Evolutionary conservation across 345 rosid species (phyloP).

Genomic region (Euphorbia tirucalli): DNA sequence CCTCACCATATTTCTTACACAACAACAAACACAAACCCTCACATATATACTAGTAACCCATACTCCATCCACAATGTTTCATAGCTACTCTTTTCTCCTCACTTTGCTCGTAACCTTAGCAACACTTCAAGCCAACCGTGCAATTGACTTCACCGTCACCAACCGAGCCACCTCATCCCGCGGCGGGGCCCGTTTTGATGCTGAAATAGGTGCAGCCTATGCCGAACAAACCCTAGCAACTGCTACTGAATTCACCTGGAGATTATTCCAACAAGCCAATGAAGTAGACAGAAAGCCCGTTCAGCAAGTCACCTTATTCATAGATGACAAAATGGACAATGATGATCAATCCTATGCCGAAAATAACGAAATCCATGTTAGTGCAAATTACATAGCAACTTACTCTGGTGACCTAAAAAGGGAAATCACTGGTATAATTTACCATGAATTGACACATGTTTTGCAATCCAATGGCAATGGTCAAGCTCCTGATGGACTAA

Average conservation of each 20-base stretch:
- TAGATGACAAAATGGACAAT: conserved; percentile 29
- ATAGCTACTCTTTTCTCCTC: no score
- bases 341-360: conserved; percentile 17
- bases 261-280: no score
- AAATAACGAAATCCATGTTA: conserved; percentile 23
- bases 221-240: no score
- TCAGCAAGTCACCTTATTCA: conserved; percentile 13
- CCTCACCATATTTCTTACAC: no score
- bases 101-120: no score
- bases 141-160: conserved; percentile 38
- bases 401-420: conserved; percentile 18
- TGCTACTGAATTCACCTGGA: no score
- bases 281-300: conserved; percentile 14
- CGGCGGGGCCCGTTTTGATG: conserved; percentile 25
- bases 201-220: conserved; percentile 3
- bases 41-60: no score
- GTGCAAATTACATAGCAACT: conserved; percentile 17
- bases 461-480: conserved; percentile 71
- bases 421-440: conserved; percentile 55
- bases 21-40: no score
- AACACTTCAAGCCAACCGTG: not conserved
- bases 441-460: conserved; percentile 62
- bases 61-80: no score
- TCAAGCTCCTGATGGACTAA: conserved; percentile 40
- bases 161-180: conserved; percentile 18